Percentiles rank a stretch among this genome's conserved stretches.
Conservation (phyloP, 352 stramenopile species). For the Globisporangium carolinianum region DNA sequence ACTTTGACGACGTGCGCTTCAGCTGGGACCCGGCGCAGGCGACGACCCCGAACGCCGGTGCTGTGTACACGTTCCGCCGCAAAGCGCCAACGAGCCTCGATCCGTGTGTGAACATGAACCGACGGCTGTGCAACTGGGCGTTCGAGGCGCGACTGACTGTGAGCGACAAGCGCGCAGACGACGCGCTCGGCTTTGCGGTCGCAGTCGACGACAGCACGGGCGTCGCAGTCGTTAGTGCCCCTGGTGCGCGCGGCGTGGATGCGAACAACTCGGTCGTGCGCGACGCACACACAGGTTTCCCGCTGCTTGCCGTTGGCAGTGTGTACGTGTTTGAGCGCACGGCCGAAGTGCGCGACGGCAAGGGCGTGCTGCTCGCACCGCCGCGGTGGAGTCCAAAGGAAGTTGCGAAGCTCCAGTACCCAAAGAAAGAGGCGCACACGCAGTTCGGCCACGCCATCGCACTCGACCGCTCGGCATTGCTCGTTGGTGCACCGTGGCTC, state of each 20-base stretch:
- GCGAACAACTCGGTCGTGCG: slow-evolving; percentile 75
- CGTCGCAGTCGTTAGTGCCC: slow-evolving; percentile 73
- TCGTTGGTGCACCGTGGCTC: slow-evolving; percentile 53
- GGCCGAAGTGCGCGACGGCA: slow-evolving; percentile 61
- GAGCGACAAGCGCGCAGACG: slow-evolving; percentile 85
- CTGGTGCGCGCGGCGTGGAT: slow-evolving; percentile 65
- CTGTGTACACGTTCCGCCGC: slow-evolving; percentile 75
- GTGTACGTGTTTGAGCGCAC: slow-evolving; percentile 63
- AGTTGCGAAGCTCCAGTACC: slow-evolving; percentile 69
- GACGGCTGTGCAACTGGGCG: slow-evolving; percentile 76
- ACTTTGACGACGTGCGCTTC: slow-evolving; percentile 94
- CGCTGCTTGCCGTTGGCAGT: slow-evolving; percentile 42
- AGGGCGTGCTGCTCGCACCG: slow-evolving; percentile 47
- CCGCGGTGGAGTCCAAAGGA: slow-evolving; percentile 70
- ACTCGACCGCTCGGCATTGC: slow-evolving; percentile 45
- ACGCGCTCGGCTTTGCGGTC: slow-evolving; percentile 84
- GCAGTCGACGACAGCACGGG: slow-evolving; percentile 78
- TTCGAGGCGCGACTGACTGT: slow-evolving; percentile 83
- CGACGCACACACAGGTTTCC: slow-evolving; percentile 16
- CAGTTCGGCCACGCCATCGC: slow-evolving; percentile 49
- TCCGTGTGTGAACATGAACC: slow-evolving; percentile 59
- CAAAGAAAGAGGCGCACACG: slow-evolving; percentile 49
- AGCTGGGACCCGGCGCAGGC: slow-evolving; percentile 81
- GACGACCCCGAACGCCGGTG: slow-evolving; percentile 55
- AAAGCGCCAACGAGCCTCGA: slow-evolving; percentile 45